Evolutionary conservation across 805 yeast genomes (phyloP).

Genomic region (Suhomyces sp.): DNA sequence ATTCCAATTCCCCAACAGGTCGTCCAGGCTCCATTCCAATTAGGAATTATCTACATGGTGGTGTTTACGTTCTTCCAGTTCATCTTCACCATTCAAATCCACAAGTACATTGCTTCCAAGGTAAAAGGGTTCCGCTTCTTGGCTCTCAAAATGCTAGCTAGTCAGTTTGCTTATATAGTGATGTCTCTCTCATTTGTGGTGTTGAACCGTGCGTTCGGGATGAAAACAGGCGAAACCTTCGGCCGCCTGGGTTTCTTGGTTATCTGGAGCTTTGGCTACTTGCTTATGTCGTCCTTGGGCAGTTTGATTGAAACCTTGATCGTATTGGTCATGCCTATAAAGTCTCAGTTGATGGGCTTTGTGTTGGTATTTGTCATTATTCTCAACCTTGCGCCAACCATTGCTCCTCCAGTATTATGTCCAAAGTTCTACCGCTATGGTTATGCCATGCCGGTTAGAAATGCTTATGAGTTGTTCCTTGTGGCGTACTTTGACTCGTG

Average conservation of each 20-base stretch:
- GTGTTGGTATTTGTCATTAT: slow-evolving; percentile 26
- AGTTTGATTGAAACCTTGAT: slow-evolving; percentile 27
- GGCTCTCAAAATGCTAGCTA: slow-evolving; percentile 19
- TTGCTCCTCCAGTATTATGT: slow-evolving; percentile 25
- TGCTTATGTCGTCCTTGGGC: slow-evolving; percentile 31
- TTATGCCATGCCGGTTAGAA: slow-evolving; percentile 26
- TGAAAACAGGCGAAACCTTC: slow-evolving; percentile 18
- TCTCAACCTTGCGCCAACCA: slow-evolving; percentile 28
- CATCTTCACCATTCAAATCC: slow-evolving; percentile 24
- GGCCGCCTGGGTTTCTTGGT: slow-evolving; percentile 34
- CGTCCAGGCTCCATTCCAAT: slow-evolving; percentile 29
- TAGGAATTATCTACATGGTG: slow-evolving; percentile 32
- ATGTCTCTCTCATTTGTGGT: slow-evolving; percentile 27
- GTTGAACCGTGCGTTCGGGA: slow-evolving; percentile 28
- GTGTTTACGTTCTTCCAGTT: slow-evolving; percentile 35
- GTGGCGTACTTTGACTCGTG: slow-evolving; percentile 31
- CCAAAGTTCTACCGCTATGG: slow-evolving; percentile 29
- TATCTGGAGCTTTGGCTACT: slow-evolving; percentile 28
- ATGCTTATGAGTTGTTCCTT: slow-evolving; percentile 28
- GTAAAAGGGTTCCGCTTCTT: slow-evolving; percentile 25
- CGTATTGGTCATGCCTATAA: slow-evolving; percentile 19
- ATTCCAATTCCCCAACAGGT: slow-evolving; percentile 23
- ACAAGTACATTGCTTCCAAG: slow-evolving; percentile 24
- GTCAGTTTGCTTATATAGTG: slow-evolving; percentile 27
- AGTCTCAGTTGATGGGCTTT: slow-evolving; percentile 28